phyloP scores from a whole-genome alignment of 805 yeast species.

The Saccharomyces eubayanus region DNA sequence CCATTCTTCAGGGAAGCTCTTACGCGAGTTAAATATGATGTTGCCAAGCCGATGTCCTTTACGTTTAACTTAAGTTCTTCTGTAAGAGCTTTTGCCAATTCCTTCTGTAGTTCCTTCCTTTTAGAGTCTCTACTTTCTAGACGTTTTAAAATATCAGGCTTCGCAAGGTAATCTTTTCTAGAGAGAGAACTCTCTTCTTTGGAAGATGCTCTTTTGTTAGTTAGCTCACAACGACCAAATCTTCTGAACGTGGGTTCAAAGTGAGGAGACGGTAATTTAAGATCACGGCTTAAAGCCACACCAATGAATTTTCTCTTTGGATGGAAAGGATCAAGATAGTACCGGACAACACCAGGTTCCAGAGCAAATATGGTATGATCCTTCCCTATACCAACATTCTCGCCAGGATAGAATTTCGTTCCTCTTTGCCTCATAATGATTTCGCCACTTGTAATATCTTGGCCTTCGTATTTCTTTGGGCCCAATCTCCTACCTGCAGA shows the following conservation, averaged over 20 bases:
- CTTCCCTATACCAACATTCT: slow-evolving; percentile 79
- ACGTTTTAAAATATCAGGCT: slow-evolving; percentile 41
- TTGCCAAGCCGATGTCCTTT: slow-evolving; percentile 32
- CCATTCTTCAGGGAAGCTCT: slow-evolving; percentile 54
- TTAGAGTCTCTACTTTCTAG: slow-evolving; percentile 35
- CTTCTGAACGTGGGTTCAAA: slow-evolving; percentile 83
- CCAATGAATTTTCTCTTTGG: slow-evolving; percentile 89
- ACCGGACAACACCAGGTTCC: slow-evolving; percentile 91
- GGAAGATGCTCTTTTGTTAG: slow-evolving; percentile 36
- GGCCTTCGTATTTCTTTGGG: slow-evolving; percentile 76
- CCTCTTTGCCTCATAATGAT: slow-evolving; percentile 93
- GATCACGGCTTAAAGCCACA: slow-evolving; percentile 59
- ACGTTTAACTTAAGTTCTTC: slow-evolving; percentile 15
- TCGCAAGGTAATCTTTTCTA: slow-evolving; percentile 57
- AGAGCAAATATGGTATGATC: slow-evolving; percentile 88
- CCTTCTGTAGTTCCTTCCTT: slow-evolving; percentile 28
- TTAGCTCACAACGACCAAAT: slow-evolving; percentile 64
- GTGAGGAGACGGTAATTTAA: slow-evolving; percentile 76
- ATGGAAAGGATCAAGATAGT: slow-evolving; percentile 91
- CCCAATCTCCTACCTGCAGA: slow-evolving; percentile 94
- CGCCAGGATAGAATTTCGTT: slow-evolving; percentile 90
- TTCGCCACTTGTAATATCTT: slow-evolving; percentile 66
- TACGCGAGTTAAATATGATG: slow-evolving; percentile 46
- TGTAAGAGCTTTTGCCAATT: slow-evolving; percentile 26
- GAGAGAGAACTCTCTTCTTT: slow-evolving; percentile 54